Evolutionary conservation across 371 early-diverging fungal species (phyloP).

Genomic region (Mycotypha africana): DNA sequence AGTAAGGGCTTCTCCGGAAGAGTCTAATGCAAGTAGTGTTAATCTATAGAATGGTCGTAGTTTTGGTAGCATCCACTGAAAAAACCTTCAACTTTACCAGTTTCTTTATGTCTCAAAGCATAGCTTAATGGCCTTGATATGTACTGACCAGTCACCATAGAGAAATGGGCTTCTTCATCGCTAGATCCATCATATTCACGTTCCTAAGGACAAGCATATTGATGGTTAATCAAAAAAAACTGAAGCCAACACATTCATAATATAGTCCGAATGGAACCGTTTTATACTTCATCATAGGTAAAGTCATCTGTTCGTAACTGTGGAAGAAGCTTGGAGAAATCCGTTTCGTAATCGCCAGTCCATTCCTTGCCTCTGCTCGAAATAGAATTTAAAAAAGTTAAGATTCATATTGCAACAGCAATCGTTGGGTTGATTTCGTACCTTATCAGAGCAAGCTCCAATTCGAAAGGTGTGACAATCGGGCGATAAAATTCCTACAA

Average conservation of each 20-base stretch:
- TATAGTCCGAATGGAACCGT: not conserved
- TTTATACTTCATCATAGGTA: conserved; percentile 34
- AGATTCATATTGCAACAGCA: conserved; percentile 3
- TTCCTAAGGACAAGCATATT: conserved; percentile 27
- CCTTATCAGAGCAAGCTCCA: conserved; percentile 73
- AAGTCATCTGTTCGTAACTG: conserved; percentile 37
- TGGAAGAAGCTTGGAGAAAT: conserved; percentile 61
- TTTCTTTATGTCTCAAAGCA: conserved; percentile 16
- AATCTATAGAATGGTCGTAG: too few species aligned
- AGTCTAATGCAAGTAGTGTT: too few species aligned
- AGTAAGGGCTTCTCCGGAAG: conserved; percentile 19
- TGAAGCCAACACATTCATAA: too few species aligned
- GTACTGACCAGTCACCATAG: conserved; percentile 82
- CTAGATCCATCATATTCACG: conserved; percentile 44
- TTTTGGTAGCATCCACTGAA: too few species aligned
- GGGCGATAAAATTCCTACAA: conserved; percentile 81
- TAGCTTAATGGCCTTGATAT: conserved; percentile 48
- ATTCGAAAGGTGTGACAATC: conserved; percentile 90
- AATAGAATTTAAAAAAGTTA: too few species aligned
- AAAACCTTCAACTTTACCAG: conserved; percentile 20
- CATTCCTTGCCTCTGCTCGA: conserved; percentile 64
- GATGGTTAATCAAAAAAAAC: too few species aligned
- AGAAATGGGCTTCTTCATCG: conserved; percentile 81
- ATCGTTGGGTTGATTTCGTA: conserved; percentile 11
- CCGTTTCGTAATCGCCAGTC: conserved; percentile 73